These are phyloP conservation scores for Cladosporium velox DNA, from an alignment of 2,329 filamentous ascomycete genomes.

Conservation along the genomic window DNA sequence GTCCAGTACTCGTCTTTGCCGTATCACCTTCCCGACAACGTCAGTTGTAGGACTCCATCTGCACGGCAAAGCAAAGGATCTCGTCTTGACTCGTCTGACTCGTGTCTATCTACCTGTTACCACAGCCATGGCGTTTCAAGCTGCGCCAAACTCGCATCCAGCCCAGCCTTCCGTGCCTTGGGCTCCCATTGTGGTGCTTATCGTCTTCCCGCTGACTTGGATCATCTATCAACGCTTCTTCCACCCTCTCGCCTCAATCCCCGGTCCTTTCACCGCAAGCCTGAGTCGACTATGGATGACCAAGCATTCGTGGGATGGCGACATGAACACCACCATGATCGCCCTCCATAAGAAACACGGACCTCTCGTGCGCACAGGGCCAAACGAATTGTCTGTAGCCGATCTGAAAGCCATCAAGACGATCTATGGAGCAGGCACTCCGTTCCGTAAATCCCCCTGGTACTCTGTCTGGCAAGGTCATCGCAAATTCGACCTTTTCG, in stretches of 20 bases:
- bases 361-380: slow-evolving; percentile 35
- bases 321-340: slow-evolving; percentile 31
- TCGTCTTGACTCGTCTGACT: not conserved
- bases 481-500: slow-evolving; percentile 44
- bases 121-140: not conserved
- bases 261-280: slow-evolving; percentile 32
- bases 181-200: slow-evolving; percentile 10
- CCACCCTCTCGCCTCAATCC: slow-evolving; percentile 32
- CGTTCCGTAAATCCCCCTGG: slow-evolving; percentile 45
- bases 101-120: not conserved
- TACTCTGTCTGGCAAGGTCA: slow-evolving; percentile 45
- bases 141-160: not conserved
- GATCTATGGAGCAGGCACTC: slow-evolving; percentile 42
- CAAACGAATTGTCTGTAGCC: slow-evolving; percentile 33
- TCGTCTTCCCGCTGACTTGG: slow-evolving; percentile 23
- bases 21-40: not conserved
- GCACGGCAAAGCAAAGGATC: not conserved
- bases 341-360: slow-evolving; percentile 35
- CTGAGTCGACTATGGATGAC: slow-evolving; percentile 36
- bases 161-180: not conserved
- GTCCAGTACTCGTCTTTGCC: not conserved
- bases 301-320: slow-evolving; percentile 36
- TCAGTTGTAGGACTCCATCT: not conserved
- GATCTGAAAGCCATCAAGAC: slow-evolving; percentile 34
- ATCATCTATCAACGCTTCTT: slow-evolving; percentile 32